phyloP scores from a whole-genome alignment of 106 monocot genomes.

The Acanthochlamys bracteata region DNA sequence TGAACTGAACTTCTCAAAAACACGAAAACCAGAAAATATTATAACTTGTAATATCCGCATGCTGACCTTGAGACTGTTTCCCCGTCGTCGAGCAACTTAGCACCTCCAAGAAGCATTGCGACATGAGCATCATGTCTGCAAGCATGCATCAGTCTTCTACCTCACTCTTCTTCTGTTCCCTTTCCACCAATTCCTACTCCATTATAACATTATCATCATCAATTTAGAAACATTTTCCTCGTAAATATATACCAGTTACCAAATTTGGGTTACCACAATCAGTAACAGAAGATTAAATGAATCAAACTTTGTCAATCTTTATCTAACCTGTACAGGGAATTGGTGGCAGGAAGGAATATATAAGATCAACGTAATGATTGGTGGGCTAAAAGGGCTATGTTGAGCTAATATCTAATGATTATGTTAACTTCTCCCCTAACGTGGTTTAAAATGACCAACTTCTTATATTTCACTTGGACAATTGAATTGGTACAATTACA shows the following conservation, averaged over 20 bases:
- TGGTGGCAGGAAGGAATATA: too few relatives aligned
- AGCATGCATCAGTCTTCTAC: constrained; percentile 70
- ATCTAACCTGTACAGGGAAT: constrained; percentile 57
- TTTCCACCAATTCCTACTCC: constrained; percentile 54
- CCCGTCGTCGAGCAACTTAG: constrained; percentile 66
- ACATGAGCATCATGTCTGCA: constrained; percentile 78
- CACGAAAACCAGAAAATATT: not conserved
- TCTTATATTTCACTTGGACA: too few relatives aligned
- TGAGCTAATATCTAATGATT: too few relatives aligned
- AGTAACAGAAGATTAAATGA: not conserved
- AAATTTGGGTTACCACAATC: too few relatives aligned
- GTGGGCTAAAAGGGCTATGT: too few relatives aligned
- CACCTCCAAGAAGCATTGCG: constrained; percentile 83
- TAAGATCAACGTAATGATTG: too few relatives aligned
- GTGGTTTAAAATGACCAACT: too few relatives aligned
- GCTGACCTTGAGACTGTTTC: constrained; percentile 56
- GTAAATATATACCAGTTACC: too few relatives aligned
- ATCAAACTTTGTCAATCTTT: too few relatives aligned
- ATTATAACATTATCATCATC: not conserved
- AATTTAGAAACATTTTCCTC: not conserved
- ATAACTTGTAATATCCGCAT: not conserved
- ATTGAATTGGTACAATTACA: too few relatives aligned
- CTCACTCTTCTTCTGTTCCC: constrained; percentile 87
- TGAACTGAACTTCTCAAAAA: not conserved
- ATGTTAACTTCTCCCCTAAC: too few relatives aligned